Evolutionary conservation across 2,329 filamentous ascomycete genomes (phyloP), one percentile per base, ranked within the genome.

Genomic region (Tricladium varicosporioides): DNA sequence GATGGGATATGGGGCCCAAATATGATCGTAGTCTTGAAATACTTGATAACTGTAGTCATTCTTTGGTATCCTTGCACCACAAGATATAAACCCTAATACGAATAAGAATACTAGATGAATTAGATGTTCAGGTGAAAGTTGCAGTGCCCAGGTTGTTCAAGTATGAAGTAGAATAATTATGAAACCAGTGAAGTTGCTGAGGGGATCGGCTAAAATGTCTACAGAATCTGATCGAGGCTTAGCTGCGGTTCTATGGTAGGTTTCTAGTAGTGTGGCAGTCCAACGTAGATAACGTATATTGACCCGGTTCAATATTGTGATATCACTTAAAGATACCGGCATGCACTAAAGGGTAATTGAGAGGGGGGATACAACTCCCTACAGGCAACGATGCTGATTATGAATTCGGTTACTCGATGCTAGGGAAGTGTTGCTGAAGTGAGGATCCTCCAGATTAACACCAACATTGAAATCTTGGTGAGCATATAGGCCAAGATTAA

Each of bases 181-280:
- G 45, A 86, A 76, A 67, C 87, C 82, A 5, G 82, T 84, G 45
- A 79, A 64, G 48, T 84, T 84, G 68, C 86, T 86, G 60, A 84
- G 76, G 27, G 81, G 78, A 1, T 83, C 82, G 36, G 83, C 75
- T 36, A 76, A 75, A 31, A 81, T 74, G 27, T 83, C 75, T 51
- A 82, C 79, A 0, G 72, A 71, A 78, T 74, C 59, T 85, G 74
- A 22, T 80, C 65, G 42, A 82, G 77, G 47, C 79, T 65, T 16
- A 61, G 64, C 46, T 72, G 69, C 1, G 70, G 67, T 16, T 56
- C 51, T 14, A 53, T 10, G 0, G 71, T 70, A 1, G 75, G 51
- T 10, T 67, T 71, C 75, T 75, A 77, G 60, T 71, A 75, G 13
- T 71, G 71, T 2, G 75, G 58, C 5, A 74, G 75, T 53, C 73